phyloP scores from a whole-genome alignment of 768 basidiomycete species.

The Daedaleopsis nitida region DNA sequence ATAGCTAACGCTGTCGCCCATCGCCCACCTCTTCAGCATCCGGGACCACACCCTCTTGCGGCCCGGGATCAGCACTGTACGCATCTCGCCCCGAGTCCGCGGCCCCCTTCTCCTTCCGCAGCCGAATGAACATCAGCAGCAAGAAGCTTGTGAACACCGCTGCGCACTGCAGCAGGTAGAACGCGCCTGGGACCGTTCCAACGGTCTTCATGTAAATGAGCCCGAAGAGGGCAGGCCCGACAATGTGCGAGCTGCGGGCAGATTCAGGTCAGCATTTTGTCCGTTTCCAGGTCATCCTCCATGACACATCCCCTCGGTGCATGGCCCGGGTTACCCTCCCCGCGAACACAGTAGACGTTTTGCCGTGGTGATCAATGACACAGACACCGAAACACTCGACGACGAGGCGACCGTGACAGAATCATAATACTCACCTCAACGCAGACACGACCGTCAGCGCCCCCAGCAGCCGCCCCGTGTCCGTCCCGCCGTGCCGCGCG shows the following conservation, averaged over 20 bases:
- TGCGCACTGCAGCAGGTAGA: conserved; percentile 38
- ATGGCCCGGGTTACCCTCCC: background rate
- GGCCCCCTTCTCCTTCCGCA: conserved; percentile 1
- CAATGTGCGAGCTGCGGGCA: conserved; percentile 56
- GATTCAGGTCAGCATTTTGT: no score
- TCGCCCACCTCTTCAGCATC: no score
- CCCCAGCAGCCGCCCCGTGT: conserved; percentile 78
- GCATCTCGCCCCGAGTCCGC: no score
- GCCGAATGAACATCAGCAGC: conserved; percentile 11
- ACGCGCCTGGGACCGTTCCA: conserved; percentile 63
- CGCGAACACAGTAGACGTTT: background rate
- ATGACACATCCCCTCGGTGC: background rate
- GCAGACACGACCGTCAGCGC: conserved; percentile 78
- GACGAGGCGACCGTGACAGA: no score
- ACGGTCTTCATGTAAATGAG: conserved; percentile 75
- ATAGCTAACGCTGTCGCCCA: no score
- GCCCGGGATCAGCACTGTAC: no score
- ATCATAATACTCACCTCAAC: conserved; percentile 46
- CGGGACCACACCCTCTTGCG: no score
- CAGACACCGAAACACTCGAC: no score
- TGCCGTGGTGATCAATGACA: no score
- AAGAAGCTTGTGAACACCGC: conserved; percentile 11
- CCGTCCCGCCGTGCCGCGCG: conserved; percentile 52
- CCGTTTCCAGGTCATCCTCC: background rate
- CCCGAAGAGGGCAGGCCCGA: conserved; percentile 76